Evolutionary conservation across 2,329 filamentous ascomycete genomes (phyloP), one percentile per base, ranked within the genome.

Genomic region (Colletotrichum sidae): DNA sequence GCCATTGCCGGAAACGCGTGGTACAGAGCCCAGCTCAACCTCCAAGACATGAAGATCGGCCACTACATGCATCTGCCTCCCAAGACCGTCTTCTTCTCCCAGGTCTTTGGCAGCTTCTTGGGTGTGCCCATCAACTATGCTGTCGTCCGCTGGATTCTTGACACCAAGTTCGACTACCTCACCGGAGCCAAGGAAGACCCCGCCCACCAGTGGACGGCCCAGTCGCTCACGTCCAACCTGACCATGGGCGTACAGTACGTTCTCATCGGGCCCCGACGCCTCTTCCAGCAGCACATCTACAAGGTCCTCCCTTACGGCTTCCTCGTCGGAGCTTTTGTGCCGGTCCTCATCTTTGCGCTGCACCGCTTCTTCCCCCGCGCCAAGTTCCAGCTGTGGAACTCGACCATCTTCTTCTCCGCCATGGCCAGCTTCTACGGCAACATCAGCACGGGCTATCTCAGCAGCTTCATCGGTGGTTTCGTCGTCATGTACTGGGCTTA

Each of bases 121-220:
- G 87, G 86, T 6, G 80, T 89, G 7, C 86, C 87, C 0, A 83
- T 89, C 68, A 88, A 89, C 71, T 89, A 89, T 58, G 86, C 79
- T 6, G 85, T 88, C 25, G 83, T 89, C 50, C 81, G 84, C 44
- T 89, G 87, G 87, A 82, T 88, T 0, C 74, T 89, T 6, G 79
- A 83, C 65, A 82, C 83, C 7, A 89, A 89, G 70, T 77, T 78
- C 12, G 83, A 87, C 41, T 88, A 84, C 68, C 72, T 89, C 3
- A 81, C 81, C 0, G 86, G 86, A 25, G 71, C 71, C 5, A 76
- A 80, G 55, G 75, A 75, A 1, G 87, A 90, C 65, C 85, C 86
- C 0, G 79, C 86, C 0, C 81, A 86, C 62, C 86, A 89, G 69
- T 89, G 87, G 87, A 89, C 87, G 0, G 87, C 84, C 0, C 87